phyloP scores from a whole-genome alignment of 2,329 filamentous ascomycete species.

The Westerdykella sp. region DNA sequence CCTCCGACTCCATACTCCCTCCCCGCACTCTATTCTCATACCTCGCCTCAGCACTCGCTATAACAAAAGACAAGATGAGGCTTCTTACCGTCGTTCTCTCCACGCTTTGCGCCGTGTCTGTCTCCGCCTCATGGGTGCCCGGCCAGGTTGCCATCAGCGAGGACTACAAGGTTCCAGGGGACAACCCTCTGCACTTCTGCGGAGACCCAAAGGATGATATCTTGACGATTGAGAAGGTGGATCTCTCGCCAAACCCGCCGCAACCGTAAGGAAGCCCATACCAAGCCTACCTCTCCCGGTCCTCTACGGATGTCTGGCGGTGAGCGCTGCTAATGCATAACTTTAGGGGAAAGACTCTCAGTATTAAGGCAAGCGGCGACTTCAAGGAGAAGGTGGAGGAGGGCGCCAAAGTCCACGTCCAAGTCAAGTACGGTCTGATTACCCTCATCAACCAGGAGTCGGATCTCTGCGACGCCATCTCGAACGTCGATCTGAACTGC shows the following conservation, averaged over 20 bases:
- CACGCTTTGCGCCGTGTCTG: slow-evolving; percentile 41
- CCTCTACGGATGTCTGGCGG: not conserved
- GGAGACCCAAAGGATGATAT: slow-evolving; percentile 62
- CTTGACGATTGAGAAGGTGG: slow-evolving; percentile 69
- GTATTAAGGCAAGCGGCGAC: slow-evolving; percentile 72
- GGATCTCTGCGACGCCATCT: slow-evolving; percentile 83
- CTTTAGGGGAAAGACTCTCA: slow-evolving; percentile 66
- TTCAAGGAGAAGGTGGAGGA: slow-evolving; percentile 66
- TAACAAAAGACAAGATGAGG: slow-evolving; percentile 22
- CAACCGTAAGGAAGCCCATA: slow-evolving; percentile 57
- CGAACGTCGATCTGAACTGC: slow-evolving; percentile 82
- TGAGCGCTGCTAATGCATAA: not conserved
- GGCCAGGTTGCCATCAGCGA: slow-evolving; percentile 46
- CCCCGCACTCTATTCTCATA: too few relatives aligned
- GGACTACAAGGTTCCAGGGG: slow-evolving; percentile 65
- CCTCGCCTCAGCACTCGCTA: too few relatives aligned
- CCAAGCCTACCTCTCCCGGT: not conserved
- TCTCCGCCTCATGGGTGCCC: slow-evolving; percentile 41
- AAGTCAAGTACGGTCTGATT: slow-evolving; percentile 93
- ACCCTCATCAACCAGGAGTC: slow-evolving; percentile 73
- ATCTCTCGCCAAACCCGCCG: slow-evolving; percentile 81
- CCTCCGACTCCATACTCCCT: too few relatives aligned
- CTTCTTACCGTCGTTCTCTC: slow-evolving; percentile 35
- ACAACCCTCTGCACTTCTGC: slow-evolving; percentile 81
- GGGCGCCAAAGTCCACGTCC: slow-evolving; percentile 73